A percentile compares a stretch with the other conserved stretches of the same genome.
Conservation (phyloP, 164 flowering plant species). For the Buxus sempervirens region DNA sequence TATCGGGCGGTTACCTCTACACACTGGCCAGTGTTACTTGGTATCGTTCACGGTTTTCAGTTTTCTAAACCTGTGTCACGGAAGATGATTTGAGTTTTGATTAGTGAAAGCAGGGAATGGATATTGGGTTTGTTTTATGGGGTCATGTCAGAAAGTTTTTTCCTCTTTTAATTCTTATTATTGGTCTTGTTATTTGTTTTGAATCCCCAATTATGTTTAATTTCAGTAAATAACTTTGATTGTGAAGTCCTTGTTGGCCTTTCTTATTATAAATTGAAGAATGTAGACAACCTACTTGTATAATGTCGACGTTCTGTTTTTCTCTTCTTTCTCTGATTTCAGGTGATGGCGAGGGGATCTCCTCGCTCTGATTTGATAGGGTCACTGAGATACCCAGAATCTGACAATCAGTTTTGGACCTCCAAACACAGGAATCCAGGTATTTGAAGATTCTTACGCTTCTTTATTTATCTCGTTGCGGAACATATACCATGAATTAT, state of each 20-base stretch:
- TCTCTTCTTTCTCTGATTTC: constrained; percentile 8
- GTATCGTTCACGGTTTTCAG: no score
- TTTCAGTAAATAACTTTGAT: background rate
- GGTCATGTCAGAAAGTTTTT: no score
- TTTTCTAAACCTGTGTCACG: no score
- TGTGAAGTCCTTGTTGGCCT: no score
- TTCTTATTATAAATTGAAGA: no score
- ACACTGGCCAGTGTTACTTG: no score
- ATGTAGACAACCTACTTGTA: background rate
- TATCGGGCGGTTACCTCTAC: no score
- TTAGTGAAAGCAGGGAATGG: background rate
- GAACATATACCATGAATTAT: no score
- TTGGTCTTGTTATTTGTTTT: background rate
- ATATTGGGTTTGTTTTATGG: background rate
- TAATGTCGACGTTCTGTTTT: background rate
- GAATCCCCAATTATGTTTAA: background rate
- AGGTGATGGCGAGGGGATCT: constrained; percentile 32
- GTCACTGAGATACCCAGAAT: constrained; percentile 28
- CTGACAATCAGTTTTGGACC: constrained; percentile 30
- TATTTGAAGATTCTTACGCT: background rate
- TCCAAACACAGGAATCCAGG: constrained; percentile 28
- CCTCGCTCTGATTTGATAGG: constrained; percentile 27
- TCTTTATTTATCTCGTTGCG: background rate
- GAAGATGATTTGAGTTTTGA: background rate
- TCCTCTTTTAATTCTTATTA: no score